A percentile compares a stretch with the other conserved stretches of the same genome.
phyloP scores from a whole-genome alignment of 1,139 yeast genomes.

The Pichia sp. region DNA sequence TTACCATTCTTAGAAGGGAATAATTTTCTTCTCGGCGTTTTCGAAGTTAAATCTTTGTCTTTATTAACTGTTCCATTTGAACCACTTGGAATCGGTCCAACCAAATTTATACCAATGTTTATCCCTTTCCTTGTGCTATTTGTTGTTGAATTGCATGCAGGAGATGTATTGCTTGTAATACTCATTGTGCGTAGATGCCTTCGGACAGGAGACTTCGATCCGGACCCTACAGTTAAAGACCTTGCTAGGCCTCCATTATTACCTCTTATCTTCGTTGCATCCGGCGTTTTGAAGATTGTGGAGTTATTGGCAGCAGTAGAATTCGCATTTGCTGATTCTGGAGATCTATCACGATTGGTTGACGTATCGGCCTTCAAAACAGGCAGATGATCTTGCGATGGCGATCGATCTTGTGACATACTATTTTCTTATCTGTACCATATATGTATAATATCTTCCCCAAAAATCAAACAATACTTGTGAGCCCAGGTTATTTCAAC shows the following conservation, averaged over 20 bases:
- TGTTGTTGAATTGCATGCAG: constrained; percentile 2
- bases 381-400: not conserved
- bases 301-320: not conserved
- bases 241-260: constrained; percentile 11
- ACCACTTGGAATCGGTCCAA: constrained; percentile 16
- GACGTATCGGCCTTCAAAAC: not conserved
- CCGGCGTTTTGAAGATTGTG: constrained; percentile 12
- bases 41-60: not conserved
- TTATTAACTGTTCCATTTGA: not conserved
- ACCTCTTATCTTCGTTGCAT: constrained; percentile 2
- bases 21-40: constrained; percentile 15
- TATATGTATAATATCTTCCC: not conserved
- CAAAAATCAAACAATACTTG: too few relatives aligned
- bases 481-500: too few relatives aligned
- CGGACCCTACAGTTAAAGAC: constrained; percentile 20
- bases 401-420: not conserved
- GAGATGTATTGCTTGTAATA: constrained; percentile 18
- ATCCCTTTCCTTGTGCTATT: constrained; percentile 26
- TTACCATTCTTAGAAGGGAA: constrained; percentile 1
- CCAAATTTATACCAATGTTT: constrained; percentile 29
- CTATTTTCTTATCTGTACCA: not conserved
- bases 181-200: constrained; percentile 23
- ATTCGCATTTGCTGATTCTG: not conserved
- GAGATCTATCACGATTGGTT: not conserved
- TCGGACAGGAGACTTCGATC: constrained; percentile 17